Base-by-base conservation (phyloP, 495 filamentous ascomycete species). In the Polyplosphaeria fusca region DNA sequence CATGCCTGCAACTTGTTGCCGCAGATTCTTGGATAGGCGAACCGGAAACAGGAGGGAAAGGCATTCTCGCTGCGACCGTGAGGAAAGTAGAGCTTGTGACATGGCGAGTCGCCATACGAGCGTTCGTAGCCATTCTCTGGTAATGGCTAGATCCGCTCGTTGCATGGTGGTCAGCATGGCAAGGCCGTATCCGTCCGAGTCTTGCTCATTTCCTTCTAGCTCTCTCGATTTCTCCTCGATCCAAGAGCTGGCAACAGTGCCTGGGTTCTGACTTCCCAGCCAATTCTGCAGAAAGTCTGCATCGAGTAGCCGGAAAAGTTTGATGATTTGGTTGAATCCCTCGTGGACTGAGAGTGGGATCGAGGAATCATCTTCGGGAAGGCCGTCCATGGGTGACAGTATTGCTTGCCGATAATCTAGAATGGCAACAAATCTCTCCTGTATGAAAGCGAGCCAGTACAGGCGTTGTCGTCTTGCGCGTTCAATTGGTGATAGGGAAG, bases 361-460 rank as follows among this genome's bases (percentile, higher is more conserved):
- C 13, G 27, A 57, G 9, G 47, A 24, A 46, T 62, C 66, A 22
- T 46, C 27, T 41, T 65, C 59, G 0, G 66, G 64, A 4, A 65
- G n/a, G 12, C 7, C 19, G 3, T 41, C 26, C 2, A 69, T 30
- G 0, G 64, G 61, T 2, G 41, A 40, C 4, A 69, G 50, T 7
- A 65, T 54, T 3, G 54, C 49, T 11, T 43, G 27, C 5, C 56
- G 50, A 28, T 61, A 63, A 22, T 67, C 55, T 1, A 56, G 26
- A 27, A 67, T 52, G n/a, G 64, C 65, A 14, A 61, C 19, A 35
- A 65, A 69, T 13, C 67, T 55, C 47, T 69, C 67, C 27, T 69
- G 65, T 12, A 86, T 75, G 58, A 84, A 86, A 7, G 84, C 65
- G 41, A 82, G 67, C 83, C 84, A 87, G 58, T 86, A 87, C 0